These are phyloP conservation scores for Cystobasidium pallidum DNA, from an alignment of 1,284 basidiomycete species.

Conservation along the genomic window DNA sequence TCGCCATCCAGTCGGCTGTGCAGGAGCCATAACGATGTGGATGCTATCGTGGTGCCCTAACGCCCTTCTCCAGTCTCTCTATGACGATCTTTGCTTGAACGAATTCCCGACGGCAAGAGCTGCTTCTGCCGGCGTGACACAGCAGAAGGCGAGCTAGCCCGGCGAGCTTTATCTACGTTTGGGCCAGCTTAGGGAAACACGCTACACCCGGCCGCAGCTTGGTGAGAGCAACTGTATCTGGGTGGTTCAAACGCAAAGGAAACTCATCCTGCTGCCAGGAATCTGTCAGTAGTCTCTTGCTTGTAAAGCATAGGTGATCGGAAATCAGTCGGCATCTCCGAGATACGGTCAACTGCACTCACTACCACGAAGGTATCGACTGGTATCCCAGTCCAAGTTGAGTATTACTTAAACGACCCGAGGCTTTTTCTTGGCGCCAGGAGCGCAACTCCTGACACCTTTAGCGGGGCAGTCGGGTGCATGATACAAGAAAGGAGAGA, in stretches of 20 bases:
- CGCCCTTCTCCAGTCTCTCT: not conserved
- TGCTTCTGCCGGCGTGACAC: not conserved
- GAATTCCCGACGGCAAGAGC: not conserved
- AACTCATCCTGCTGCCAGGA: not conserved
- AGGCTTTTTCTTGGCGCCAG: too few species aligned
- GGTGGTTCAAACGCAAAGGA: not conserved
- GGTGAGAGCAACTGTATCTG: not conserved
- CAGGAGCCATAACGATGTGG: conserved; percentile 12
- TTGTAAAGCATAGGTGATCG: too few species aligned
- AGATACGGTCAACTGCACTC: not conserved
- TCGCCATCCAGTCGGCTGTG: conserved; percentile 20
- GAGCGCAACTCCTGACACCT: too few species aligned
- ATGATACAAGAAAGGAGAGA: too few species aligned
- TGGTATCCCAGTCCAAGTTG: too few species aligned
- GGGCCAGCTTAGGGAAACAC: not conserved
- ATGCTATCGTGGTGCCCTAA: not conserved
- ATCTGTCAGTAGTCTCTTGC: conserved; percentile 3
- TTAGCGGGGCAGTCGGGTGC: too few species aligned
- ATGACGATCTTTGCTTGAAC: not conserved
- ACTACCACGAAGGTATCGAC: too few species aligned
- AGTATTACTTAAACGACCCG: too few species aligned
- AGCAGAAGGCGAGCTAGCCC: not conserved
- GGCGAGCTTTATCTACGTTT: not conserved
- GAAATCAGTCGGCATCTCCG: not conserved
- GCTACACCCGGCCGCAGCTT: not conserved